A percentile compares a stretch with the other conserved stretches of the same genome.
These are phyloP conservation scores for Penicillium malachiteum DNA, from an alignment of 495 filamentous ascomycete species.

Conservation along the genomic window DNA sequence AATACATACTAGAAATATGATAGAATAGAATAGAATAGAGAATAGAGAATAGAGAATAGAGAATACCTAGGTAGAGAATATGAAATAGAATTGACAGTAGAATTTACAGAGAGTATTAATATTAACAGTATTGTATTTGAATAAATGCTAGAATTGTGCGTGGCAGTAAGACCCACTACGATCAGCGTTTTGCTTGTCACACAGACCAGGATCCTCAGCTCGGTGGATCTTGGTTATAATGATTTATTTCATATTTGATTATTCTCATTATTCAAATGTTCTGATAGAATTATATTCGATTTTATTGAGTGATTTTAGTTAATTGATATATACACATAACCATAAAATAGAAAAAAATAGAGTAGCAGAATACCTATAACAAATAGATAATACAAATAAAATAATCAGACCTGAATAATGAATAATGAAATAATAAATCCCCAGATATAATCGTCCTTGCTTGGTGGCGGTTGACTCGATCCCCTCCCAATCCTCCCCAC, in stretches of 20 bases:
- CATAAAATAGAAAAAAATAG: too few species aligned
- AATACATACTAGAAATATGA: too few species aligned
- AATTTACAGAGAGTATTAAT: too few species aligned
- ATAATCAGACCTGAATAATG: too few species aligned
- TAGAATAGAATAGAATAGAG: too few species aligned
- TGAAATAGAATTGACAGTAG: too few species aligned
- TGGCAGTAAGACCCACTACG: slow-evolving; percentile 20
- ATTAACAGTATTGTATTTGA: background rate
- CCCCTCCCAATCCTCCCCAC: slow-evolving; percentile 1
- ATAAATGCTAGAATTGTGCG: too few species aligned
- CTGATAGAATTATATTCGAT: too few species aligned
- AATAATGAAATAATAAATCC: background rate
- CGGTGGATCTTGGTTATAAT: slow-evolving; percentile 20
- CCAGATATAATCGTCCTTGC: slow-evolving; percentile 21
- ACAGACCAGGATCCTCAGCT: slow-evolving; percentile 32
- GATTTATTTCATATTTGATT: slow-evolving; percentile 6
- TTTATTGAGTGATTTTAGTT: background rate
- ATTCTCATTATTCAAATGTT: background rate
- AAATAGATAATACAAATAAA: too few species aligned
- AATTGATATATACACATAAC: background rate
- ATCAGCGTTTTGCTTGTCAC: slow-evolving; percentile 31
- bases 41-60: too few species aligned
- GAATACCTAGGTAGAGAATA: too few species aligned
- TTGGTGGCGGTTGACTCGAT: slow-evolving; percentile 33
- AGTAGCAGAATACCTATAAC: too few species aligned